Base-by-base conservation (phyloP, 1,284 basidiomycete species). In the Puccinia triticina region DNA sequence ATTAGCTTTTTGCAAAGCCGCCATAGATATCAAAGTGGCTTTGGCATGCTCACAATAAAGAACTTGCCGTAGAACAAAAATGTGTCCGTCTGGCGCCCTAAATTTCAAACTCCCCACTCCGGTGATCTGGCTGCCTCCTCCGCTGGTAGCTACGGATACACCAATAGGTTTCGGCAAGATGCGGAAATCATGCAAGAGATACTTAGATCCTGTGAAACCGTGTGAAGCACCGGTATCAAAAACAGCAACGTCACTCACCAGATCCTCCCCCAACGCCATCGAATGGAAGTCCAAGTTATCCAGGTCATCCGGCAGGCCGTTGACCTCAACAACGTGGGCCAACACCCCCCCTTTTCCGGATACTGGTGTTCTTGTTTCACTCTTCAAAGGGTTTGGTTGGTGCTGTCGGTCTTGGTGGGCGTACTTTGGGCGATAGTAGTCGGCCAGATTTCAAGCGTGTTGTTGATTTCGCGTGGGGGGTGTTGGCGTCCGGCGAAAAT, bases 161-260 rank as follows among this genome's bases (percentile, higher is more conserved):
- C 40, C 40, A 69, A 69, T 69, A 11, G 66, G 66, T 14, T 26
- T 12, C 0, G 29, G 16, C 11, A 69, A 26, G 7, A 7, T n/a
- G 4, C 40, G 37, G 26, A 69, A 69, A 69, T 43, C n/a, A 46
- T 69, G 66, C 5, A 69, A 26, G n/a, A 11, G 14, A 8, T 1
- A 26, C 10, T 14, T 2, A 10, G 10, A 5, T 1, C 34, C 40
- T 2, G 66, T 69, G 37, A 69, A 32, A 21, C 21, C 10, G 16
- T 66, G 64, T 4, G 64, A 66, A 16, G 64, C 64, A 1, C 64
- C 64, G 21, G 26, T n/a, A 29, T 69, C 66, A 69, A 69, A 14
- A 14, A 69, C n/a, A 8, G 66, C 23, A n/a, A 26, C 14, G 2
- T 32, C 14, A 69, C 66, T 69, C n/a, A 69, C 66, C 1, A 37